Percentiles rank a stretch among this genome's conserved stretches.
Conservation (phyloP, 2,329 filamentous ascomycete genomes). For the Drechslerella dactyloides region DNA sequence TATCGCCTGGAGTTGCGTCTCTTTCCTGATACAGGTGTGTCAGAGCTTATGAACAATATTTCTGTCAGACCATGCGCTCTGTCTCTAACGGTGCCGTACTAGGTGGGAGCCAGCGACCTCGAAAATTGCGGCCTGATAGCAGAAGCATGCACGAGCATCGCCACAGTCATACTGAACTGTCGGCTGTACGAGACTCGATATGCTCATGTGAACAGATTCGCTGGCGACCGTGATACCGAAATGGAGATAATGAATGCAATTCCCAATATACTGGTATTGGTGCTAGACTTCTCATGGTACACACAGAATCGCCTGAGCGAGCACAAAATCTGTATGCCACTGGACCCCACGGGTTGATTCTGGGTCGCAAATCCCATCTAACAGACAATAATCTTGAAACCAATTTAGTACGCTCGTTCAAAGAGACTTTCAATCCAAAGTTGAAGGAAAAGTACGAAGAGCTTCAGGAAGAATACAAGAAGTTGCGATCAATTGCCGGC, state of each 20-base stretch:
- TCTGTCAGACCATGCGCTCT: too few relatives aligned
- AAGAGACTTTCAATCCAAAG: conserved; percentile 49
- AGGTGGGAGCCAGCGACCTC: conserved; percentile 48
- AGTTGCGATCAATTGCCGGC: conserved; percentile 34
- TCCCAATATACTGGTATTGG: conserved; percentile 26
- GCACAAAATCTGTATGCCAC: conserved; percentile 37
- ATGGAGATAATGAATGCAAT: conserved; percentile 44
- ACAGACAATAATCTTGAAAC: neutral
- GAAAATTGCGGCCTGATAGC: conserved; percentile 47
- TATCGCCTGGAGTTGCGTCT: conserved; percentile 47
- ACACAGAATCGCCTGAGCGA: conserved; percentile 45
- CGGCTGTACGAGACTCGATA: conserved; percentile 45
- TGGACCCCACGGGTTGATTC: neutral
- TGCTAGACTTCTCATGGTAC: conserved; percentile 47
- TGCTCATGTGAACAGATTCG: conserved; percentile 4
- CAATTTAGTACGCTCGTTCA: conserved; percentile 38
- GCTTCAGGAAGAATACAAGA: conserved; percentile 42
- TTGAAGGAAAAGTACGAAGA: conserved; percentile 49
- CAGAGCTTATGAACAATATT: too few relatives aligned
- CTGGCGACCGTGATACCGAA: conserved; percentile 36
- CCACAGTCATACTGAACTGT: conserved; percentile 46
- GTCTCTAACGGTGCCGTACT: neutral
- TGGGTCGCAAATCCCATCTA: neutral
- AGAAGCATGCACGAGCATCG: conserved; percentile 45
- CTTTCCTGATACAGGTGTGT: conserved; percentile 43